phyloP scores from a whole-genome alignment of 164 flowering plant genomes.

The Piper longum region DNA sequence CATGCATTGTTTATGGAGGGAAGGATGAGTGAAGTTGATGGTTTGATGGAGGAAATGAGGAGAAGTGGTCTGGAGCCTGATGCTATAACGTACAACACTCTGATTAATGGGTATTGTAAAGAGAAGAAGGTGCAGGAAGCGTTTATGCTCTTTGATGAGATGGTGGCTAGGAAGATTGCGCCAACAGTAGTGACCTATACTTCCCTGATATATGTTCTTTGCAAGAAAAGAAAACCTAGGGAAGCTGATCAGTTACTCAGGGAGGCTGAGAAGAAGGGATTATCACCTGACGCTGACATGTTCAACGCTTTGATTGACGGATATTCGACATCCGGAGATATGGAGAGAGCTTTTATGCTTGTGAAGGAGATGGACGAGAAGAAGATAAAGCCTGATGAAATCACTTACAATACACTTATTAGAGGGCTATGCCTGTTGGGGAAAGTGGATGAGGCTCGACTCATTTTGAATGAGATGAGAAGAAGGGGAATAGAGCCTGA shows the following conservation, averaged over 20 bases:
- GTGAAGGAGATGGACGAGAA: constrained; percentile 51
- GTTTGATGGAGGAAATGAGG: constrained; percentile 51
- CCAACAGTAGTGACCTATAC: constrained; percentile 63
- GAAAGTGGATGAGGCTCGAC: constrained; percentile 67
- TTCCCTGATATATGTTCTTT: constrained; percentile 55
- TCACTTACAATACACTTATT: constrained; percentile 77
- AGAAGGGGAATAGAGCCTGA: constrained; percentile 64
- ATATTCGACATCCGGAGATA: constrained; percentile 34
- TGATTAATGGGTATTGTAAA: constrained; percentile 68
- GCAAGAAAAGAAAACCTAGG: constrained; percentile 36
- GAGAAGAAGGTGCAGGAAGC: constrained; percentile 51
- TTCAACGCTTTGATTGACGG: constrained; percentile 64
- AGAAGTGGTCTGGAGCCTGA: constrained; percentile 35
- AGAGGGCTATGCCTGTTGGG: constrained; percentile 60
- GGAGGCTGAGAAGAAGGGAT: constrained; percentile 24
- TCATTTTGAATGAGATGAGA: constrained; percentile 62
- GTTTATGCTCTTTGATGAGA: constrained; percentile 46
- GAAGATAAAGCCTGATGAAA: constrained; percentile 60
- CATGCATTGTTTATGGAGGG: constrained; percentile 62
- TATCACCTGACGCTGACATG: constrained; percentile 55
- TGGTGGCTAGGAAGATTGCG: constrained; percentile 41
- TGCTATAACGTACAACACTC: constrained; percentile 59
- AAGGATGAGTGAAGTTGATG: constrained; percentile 31
- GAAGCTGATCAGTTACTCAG: constrained; percentile 67
- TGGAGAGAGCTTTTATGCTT: constrained; percentile 26